Evolutionary conservation across 352 stramenopile species (phyloP).

Genomic region (Phytophthora lateralis): DNA sequence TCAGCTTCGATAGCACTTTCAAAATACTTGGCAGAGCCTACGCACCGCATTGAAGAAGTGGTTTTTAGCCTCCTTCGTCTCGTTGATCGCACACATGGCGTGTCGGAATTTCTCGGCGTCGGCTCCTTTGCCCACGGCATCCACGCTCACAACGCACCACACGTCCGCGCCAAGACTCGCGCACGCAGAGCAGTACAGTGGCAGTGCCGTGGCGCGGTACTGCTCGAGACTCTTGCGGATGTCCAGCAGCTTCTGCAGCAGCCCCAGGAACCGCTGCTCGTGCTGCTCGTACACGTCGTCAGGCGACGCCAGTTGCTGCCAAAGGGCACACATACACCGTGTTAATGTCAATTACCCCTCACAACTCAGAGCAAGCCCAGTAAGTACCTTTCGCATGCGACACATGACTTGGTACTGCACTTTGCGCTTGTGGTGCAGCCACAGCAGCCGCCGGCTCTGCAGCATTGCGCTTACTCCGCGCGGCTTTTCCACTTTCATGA

Average conservation of each 20-base stretch:
- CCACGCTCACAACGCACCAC: conserved; percentile 76
- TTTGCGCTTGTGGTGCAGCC: conserved; percentile 65
- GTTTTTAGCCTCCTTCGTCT: conserved; percentile 77
- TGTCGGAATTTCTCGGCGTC: conserved; percentile 78
- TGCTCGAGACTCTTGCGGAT: conserved; percentile 74
- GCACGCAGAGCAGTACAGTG: conserved; percentile 65
- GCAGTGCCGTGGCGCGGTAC: conserved; percentile 65
- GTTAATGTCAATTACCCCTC: background rate
- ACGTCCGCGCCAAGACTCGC: conserved; percentile 70
- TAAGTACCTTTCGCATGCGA: conserved; percentile 56
- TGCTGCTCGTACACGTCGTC: conserved; percentile 76
- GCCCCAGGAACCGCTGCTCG: conserved; percentile 67
- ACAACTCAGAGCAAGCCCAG: no score
- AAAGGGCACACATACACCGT: background rate
- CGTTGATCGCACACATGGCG: conserved; percentile 77
- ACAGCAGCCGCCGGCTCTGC: conserved; percentile 49
- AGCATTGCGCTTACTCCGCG: conserved; percentile 34
- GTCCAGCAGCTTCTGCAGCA: conserved; percentile 75
- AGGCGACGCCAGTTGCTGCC: conserved; percentile 48
- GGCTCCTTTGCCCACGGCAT: conserved; percentile 59
- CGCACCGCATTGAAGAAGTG: conserved; percentile 75
- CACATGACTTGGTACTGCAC: conserved; percentile 61
- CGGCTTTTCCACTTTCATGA: conserved; percentile 24
- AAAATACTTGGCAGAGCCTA: background rate
- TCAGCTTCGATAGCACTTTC: background rate